phyloP scores from a whole-genome alignment of 371 early-diverging fungal genomes.

The Fennellomyces sp. region DNA sequence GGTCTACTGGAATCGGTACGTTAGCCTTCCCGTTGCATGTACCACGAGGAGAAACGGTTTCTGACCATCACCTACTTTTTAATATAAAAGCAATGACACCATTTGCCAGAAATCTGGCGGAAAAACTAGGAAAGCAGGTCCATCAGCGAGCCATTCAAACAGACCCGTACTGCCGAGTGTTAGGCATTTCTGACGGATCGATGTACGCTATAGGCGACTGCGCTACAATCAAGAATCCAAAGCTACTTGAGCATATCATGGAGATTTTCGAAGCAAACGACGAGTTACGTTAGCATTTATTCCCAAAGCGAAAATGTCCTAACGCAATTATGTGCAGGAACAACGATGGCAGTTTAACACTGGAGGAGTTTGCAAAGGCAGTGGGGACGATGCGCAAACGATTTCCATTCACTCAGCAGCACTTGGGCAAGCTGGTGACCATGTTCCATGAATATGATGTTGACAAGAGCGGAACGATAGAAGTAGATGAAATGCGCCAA shows the following conservation, averaged over 20 bases:
- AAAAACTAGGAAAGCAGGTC: constrained; percentile 52
- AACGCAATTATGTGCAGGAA: constrained; percentile 28
- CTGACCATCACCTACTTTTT: too few relatives aligned
- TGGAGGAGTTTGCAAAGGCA: constrained; percentile 46
- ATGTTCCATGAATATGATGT: constrained; percentile 63
- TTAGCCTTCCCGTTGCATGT: too few relatives aligned
- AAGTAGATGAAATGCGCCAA: constrained; percentile 60
- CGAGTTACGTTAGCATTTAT: constrained; percentile 19
- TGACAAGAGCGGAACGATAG: constrained; percentile 60
- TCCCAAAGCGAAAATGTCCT: not conserved
- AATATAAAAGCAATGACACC: constrained; percentile 59
- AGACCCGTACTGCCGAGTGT: constrained; percentile 70
- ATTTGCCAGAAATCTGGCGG: constrained; percentile 53
- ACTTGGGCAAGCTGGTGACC: constrained; percentile 47
- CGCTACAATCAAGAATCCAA: constrained; percentile 74
- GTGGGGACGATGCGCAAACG: constrained; percentile 38
- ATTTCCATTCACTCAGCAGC: constrained; percentile 59
- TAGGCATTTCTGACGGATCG: constrained; percentile 60
- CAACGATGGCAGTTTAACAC: constrained; percentile 47
- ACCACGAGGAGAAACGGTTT: too few relatives aligned
- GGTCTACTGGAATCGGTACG: constrained; percentile 83
- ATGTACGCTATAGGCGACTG: constrained; percentile 91
- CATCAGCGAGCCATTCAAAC: constrained; percentile 70
- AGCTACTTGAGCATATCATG: constrained; percentile 57
- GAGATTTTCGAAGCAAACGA: constrained; percentile 56